These are phyloP conservation scores for Cercospora sesami DNA, from an alignment of 2,329 filamentous ascomycete genomes.

Conservation along the genomic window DNA sequence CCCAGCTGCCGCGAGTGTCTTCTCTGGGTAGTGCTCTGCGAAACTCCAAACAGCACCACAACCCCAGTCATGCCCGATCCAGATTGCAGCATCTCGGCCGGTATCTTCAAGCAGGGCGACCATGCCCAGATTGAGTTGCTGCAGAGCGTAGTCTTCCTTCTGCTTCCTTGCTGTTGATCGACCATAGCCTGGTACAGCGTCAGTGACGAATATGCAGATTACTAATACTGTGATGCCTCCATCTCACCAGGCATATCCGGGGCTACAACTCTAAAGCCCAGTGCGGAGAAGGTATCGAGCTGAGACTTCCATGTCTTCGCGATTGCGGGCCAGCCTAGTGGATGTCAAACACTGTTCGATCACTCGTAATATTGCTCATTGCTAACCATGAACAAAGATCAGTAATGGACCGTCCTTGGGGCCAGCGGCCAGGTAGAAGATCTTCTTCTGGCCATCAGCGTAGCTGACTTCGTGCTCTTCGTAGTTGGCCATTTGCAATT, in stretches of 20 bases:
- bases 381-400: slow-evolving; percentile 34
- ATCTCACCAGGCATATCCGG: slow-evolving; percentile 39
- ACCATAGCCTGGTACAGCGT: slow-evolving; percentile 35
- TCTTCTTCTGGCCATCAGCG: slow-evolving; percentile 28
- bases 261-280: slow-evolving; percentile 34
- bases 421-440: slow-evolving; percentile 34
- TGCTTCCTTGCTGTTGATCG: slow-evolving; percentile 35
- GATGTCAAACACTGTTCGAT: background rate
- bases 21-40: slow-evolving; percentile 35
- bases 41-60: slow-evolving; percentile 36
- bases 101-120: slow-evolving; percentile 45
- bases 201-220: background rate
- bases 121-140: slow-evolving; percentile 36
- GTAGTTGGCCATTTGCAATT: slow-evolving; percentile 20
- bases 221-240: background rate
- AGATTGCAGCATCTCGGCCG: slow-evolving; percentile 46
- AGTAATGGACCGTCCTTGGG: slow-evolving; percentile 32
- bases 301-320: slow-evolving; percentile 42
- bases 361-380: background rate
- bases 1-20: slow-evolving; percentile 35
- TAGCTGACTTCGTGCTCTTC: slow-evolving; percentile 30
- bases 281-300: slow-evolving; percentile 35
- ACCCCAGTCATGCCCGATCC: slow-evolving; percentile 52
- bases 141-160: slow-evolving; percentile 37
- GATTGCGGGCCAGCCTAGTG: slow-evolving; percentile 39